Evolutionary conservation across 2,329 filamentous ascomycete species (phyloP).

Genomic region (Trichoderma aggressivum): DNA sequence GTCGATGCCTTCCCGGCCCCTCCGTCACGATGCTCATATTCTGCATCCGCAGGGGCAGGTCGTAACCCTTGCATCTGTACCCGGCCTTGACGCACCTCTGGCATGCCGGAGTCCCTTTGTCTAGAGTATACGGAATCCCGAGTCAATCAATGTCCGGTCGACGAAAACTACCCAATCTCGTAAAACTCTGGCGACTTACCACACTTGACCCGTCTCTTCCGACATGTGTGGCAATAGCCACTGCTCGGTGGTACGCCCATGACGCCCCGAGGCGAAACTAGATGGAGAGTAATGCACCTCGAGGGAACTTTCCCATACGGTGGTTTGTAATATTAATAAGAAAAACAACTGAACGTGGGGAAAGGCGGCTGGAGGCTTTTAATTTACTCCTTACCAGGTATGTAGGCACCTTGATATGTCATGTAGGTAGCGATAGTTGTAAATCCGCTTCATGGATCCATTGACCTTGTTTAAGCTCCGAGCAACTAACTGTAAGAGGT

Average conservation of each 20-base stretch:
- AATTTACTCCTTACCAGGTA: neutral
- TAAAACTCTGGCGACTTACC: neutral
- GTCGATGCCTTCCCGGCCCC: neutral
- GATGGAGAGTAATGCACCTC: neutral
- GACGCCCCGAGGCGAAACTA: neutral
- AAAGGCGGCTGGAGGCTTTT: neutral
- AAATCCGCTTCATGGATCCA: neutral
- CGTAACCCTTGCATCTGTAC: neutral
- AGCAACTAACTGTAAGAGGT: neutral
- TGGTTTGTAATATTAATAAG: neutral
- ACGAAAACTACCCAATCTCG: neutral
- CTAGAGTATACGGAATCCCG: neutral
- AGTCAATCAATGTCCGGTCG: neutral
- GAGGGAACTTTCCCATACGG: neutral
- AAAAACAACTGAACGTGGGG: neutral
- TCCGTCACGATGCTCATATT: neutral
- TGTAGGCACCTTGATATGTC: neutral
- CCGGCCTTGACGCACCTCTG: neutral
- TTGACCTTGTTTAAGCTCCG: neutral
- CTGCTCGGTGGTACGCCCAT: neutral
- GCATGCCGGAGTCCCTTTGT: neutral
- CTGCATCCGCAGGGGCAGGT: neutral
- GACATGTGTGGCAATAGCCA: neutral
- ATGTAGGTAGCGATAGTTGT: neutral
- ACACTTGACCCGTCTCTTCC: neutral